phyloP scores from a whole-genome alignment of 495 filamentous ascomycete species.

The Xylaria acuta region DNA sequence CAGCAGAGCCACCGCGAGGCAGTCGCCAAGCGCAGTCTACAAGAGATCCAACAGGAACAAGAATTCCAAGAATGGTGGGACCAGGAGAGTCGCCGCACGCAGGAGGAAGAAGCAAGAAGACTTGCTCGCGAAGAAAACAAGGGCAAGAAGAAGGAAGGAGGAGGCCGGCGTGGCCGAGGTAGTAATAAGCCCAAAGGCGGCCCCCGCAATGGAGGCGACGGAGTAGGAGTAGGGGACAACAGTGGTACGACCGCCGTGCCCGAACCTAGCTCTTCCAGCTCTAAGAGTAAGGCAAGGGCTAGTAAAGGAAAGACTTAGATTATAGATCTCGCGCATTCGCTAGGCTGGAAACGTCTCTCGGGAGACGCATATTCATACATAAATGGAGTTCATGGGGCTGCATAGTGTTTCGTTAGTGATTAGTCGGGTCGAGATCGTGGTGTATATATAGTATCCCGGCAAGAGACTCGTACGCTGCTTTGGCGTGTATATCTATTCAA shows the following conservation, averaged over 20 bases:
- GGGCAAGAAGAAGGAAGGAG: slow-evolving; percentile 36
- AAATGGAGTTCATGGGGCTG: neutral
- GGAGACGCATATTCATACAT: slow-evolving; percentile 9
- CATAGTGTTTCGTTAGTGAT: neutral
- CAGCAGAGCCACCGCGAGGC: slow-evolving; percentile 84
- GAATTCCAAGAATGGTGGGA: slow-evolving; percentile 99
- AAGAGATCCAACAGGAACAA: slow-evolving; percentile 96
- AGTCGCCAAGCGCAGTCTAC: slow-evolving; percentile 80
- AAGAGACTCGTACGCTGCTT: neutral
- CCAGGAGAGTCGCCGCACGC: slow-evolving; percentile 74
- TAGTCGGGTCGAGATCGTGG: neutral
- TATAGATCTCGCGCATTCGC: slow-evolving; percentile 23
- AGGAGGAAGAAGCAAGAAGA: slow-evolving; percentile 66
- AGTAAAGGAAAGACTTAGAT: slow-evolving; percentile 20
- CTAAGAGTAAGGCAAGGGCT: slow-evolving; percentile 18
- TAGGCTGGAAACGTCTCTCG: slow-evolving; percentile 20
- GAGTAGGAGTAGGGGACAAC: neutral
- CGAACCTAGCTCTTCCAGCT: slow-evolving; percentile 11
- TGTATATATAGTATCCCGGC: slow-evolving; percentile 1
- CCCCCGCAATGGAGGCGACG: slow-evolving; percentile 1
- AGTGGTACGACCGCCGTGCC: neutral
- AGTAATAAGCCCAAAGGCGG: slow-evolving; percentile 14
- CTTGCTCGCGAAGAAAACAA: slow-evolving; percentile 38
- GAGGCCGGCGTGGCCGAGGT: slow-evolving; percentile 23
- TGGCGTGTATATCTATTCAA: neutral